Evolutionary conservation across 192 early-diverging fungal species (phyloP), one percentile per base, ranked within the genome.

Genomic region (Coemansia sp.): DNA sequence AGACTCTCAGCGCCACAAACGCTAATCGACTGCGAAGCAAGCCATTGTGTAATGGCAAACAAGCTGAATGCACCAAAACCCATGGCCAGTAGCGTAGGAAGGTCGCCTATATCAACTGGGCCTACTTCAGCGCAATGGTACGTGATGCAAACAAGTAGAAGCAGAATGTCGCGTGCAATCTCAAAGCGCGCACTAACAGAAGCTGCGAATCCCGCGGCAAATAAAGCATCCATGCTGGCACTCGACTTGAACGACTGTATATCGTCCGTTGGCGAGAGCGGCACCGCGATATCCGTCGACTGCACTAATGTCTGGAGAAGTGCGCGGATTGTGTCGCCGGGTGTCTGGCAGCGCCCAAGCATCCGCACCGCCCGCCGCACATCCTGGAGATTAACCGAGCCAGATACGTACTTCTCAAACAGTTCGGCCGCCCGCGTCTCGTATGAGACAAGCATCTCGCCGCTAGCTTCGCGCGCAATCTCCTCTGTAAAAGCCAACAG

Each of bases 201-300:
- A n/a, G 62, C 54, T 17, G 72, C 68, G 66, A 75, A 83, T 3
- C 59, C 80, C 3, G 72, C 58, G 0, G 36, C 63, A 50, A 74
- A 71, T 59, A 75, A 51, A 2, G 76, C 80, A 22, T 74, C 76
- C 80, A 83, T 83, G 42, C 64, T 70, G n/a, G 63, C 65, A 51
- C 80, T 83, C 11, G 75, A 65, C 9, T 63, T 64, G 36, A 74
- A 72, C 57, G 64, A 61, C 50, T 66, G 70, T 20, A 39, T 54
- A 10, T 62, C 69, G 17, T 57, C 57, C 0, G 23, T 51, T 6
- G 27, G 32, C 7, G 68, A 66, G 17, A 66, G 20, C 53, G 39
- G 54, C 42, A 30, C 31, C 14, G 33, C 51, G 2, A 39, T 11
- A 21, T 56, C 63, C 10, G 68, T 30, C 5, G 70, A 68, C 33